A percentile compares a stretch with the other conserved stretches of the same genome.
Conservation (phyloP, 805 yeast species). For the Pichia occidentalis region DNA sequence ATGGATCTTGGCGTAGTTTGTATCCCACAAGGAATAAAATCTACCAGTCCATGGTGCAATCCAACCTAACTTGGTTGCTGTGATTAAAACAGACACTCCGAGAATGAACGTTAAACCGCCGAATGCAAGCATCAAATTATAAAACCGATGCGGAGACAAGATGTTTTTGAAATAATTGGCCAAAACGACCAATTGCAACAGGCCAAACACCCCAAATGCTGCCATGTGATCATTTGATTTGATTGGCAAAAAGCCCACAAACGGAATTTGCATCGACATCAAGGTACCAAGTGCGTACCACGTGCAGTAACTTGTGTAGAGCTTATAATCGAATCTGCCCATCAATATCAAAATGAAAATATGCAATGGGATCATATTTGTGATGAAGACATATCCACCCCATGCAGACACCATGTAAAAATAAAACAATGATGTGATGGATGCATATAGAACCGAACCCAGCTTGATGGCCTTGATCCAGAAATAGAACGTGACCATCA, state of each 20-base stretch:
- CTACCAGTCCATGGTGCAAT: slow-evolving; percentile 99
- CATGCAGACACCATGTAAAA: slow-evolving; percentile 99
- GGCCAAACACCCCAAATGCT: slow-evolving; percentile 93
- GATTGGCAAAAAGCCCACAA: slow-evolving; percentile 95
- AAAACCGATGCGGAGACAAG: slow-evolving; percentile 69
- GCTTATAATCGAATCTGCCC: slow-evolving; percentile 84
- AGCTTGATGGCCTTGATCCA: slow-evolving; percentile 93
- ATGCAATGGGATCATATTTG: slow-evolving; percentile 94
- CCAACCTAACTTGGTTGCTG: slow-evolving; percentile 81
- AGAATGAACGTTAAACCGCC: slow-evolving; percentile 46
- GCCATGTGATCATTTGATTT: slow-evolving; percentile 98
- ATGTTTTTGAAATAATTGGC: slow-evolving; percentile 75
- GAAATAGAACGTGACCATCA: slow-evolving; percentile 90
- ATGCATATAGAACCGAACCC: slow-evolving; percentile 81
- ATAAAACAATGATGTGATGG: slow-evolving; percentile 79
- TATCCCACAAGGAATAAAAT: slow-evolving; percentile 97
- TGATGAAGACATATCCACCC: slow-evolving; percentile 99
- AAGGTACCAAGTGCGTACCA: slow-evolving; percentile 98
- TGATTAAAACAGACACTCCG: slow-evolving; percentile 67
- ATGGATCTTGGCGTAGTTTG: slow-evolving; percentile 94
- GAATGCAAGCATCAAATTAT: slow-evolving; percentile 56
- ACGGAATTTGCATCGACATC: slow-evolving; percentile 98
- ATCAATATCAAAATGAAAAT: slow-evolving; percentile 82
- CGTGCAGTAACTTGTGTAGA: slow-evolving; percentile 88
- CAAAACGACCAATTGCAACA: slow-evolving; percentile 82